Evolutionary conservation across 1,284 basidiomycete species (phyloP).

Genomic region (Trichosporon sp.): DNA sequence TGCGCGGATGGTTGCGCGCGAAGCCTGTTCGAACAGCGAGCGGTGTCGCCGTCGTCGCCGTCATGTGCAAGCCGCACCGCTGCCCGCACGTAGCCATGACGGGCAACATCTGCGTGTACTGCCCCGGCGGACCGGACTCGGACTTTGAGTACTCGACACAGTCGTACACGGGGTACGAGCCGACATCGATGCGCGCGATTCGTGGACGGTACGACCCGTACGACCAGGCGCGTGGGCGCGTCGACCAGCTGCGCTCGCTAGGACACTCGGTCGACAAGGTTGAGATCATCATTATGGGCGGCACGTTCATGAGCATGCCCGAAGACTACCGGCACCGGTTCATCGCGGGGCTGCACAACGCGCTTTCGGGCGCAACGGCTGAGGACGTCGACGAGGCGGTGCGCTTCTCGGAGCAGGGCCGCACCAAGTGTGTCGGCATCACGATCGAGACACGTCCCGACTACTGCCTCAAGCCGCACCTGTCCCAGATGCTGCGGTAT

Average conservation of each 20-base stretch:
- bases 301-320: slow-evolving; percentile 99
- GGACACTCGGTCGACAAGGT: slow-evolving; percentile 99
- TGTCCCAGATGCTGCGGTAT: slow-evolving; percentile 98
- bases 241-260: slow-evolving; percentile 89
- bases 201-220: slow-evolving; percentile 97
- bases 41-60: slow-evolving; percentile 96
- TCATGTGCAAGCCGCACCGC: slow-evolving; percentile 99
- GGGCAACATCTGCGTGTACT: slow-evolving; percentile 99
- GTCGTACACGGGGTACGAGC: slow-evolving; percentile 95
- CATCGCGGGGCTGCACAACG: slow-evolving; percentile 94
- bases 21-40: slow-evolving; percentile 96
- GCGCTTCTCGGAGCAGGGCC: slow-evolving; percentile 90
- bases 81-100: slow-evolving; percentile 99
- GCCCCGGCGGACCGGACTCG: slow-evolving; percentile 97
- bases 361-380: slow-evolving; percentile 89
- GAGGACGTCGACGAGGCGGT: slow-evolving; percentile 97
- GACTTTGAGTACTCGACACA: slow-evolving; percentile 99
- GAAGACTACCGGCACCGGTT: slow-evolving; percentile 93
- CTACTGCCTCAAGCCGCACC: slow-evolving; percentile 94
- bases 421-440: slow-evolving; percentile 98
- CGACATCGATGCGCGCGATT: slow-evolving; percentile 98
- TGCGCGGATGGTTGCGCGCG: slow-evolving; percentile 86
- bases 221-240: slow-evolving; percentile 90
- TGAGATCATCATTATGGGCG: slow-evolving; percentile 99
- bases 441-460: slow-evolving; percentile 99